Percentiles rank a stretch among this genome's conserved stretches.
Evolutionary conservation across 2,329 filamentous ascomycete genomes (phyloP).

Genomic region (Fonsecaea monophora): DNA sequence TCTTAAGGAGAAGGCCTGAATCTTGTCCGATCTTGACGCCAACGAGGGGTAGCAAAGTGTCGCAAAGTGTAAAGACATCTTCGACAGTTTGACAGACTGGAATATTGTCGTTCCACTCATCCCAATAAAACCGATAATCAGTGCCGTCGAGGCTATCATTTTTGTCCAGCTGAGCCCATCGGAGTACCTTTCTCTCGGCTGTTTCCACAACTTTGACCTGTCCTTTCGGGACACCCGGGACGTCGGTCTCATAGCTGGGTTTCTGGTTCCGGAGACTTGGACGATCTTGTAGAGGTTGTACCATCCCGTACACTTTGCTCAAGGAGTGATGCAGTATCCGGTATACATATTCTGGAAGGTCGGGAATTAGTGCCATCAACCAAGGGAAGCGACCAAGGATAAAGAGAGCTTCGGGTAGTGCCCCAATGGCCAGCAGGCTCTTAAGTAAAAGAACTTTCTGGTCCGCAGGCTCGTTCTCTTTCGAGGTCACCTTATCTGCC

Average conservation of each 20-base stretch:
- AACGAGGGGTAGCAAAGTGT: conserved; percentile 81
- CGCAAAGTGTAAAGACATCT: conserved; percentile 86
- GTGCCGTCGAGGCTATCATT: conserved; percentile 75
- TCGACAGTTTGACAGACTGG: conserved; percentile 89
- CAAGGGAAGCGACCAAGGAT: conserved; percentile 92
- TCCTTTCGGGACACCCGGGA: conserved; percentile 72
- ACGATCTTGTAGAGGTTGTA: conserved; percentile 56
- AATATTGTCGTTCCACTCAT: conserved; percentile 93
- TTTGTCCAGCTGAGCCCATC: conserved; percentile 85
- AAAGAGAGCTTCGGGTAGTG: conserved; percentile 89
- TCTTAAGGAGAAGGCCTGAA: conserved; percentile 74
- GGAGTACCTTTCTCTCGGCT: conserved; percentile 69
- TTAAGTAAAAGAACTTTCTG: conserved; percentile 87
- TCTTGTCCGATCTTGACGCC: conserved; percentile 91
- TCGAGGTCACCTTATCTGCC: conserved; percentile 51
- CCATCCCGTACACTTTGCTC: conserved; percentile 70
- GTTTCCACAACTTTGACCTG: conserved; percentile 67
- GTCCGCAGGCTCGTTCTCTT: conserved; percentile 73
- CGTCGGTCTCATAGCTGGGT: conserved; percentile 65
- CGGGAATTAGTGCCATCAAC: conserved; percentile 83
- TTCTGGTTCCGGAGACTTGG: conserved; percentile 56
- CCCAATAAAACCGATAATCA: conserved; percentile 93
- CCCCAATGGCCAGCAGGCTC: conserved; percentile 86
- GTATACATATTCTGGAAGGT: conserved; percentile 80
- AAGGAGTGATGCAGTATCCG: conserved; percentile 84